Percentiles rank a stretch among this genome's conserved stretches.
Evolutionary conservation across 805 yeast species (phyloP).

Genomic region (Yarrowia sp.): DNA sequence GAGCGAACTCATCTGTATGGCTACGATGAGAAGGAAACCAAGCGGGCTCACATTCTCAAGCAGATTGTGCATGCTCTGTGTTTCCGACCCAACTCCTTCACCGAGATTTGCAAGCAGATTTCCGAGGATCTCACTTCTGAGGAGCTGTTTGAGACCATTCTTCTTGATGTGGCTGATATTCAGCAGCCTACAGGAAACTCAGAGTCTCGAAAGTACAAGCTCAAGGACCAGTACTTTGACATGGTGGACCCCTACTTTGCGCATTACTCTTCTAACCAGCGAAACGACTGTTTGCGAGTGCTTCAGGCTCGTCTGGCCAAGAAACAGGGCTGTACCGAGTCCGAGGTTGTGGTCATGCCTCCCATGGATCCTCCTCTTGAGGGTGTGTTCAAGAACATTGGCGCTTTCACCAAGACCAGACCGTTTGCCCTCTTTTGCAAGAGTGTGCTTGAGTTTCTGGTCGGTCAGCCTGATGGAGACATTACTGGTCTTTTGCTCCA

Average conservation of each 20-base stretch:
- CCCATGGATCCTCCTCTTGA: slow-evolving; percentile 49
- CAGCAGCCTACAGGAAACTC: slow-evolving; percentile 56
- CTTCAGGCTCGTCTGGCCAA: slow-evolving; percentile 51
- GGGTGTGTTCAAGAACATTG: slow-evolving; percentile 48
- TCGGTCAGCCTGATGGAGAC: slow-evolving; percentile 3
- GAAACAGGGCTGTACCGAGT: slow-evolving; percentile 40
- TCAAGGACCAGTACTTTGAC: slow-evolving; percentile 54
- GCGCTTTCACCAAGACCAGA: slow-evolving; percentile 11
- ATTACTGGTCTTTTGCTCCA: not conserved
- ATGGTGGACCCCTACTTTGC: slow-evolving; percentile 78
- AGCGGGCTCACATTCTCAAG: slow-evolving; percentile 50
- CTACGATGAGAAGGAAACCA: slow-evolving; percentile 45
- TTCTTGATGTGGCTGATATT: slow-evolving; percentile 56
- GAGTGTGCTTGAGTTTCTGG: not conserved
- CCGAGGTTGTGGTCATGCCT: slow-evolving; percentile 60
- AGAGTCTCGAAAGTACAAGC: slow-evolving; percentile 62
- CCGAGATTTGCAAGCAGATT: slow-evolving; percentile 61
- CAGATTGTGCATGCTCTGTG: slow-evolving; percentile 85
- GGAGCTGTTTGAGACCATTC: slow-evolving; percentile 63
- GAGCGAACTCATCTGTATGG: slow-evolving; percentile 62
- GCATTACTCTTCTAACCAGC: slow-evolving; percentile 69
- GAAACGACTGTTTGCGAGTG: slow-evolving; percentile 76
- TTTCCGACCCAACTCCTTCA: slow-evolving; percentile 66
- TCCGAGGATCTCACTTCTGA: slow-evolving; percentile 76
- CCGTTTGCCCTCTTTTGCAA: slow-evolving; percentile 28